Conservation (phyloP, 805 yeast species). For the Yarrowia divulgata region DNA sequence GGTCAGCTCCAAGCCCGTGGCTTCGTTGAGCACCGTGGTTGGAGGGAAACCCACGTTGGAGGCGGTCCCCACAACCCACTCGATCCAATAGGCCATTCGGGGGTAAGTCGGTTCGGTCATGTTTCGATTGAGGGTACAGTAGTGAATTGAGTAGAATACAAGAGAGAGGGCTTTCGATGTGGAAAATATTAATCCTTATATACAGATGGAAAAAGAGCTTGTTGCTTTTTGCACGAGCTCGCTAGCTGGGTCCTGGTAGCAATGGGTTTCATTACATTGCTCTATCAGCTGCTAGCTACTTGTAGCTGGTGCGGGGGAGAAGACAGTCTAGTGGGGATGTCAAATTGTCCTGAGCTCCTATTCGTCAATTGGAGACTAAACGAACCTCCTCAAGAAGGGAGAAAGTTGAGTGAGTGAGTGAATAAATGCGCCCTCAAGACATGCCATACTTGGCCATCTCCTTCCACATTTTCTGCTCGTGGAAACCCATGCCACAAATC, state of each 20-base stretch:
- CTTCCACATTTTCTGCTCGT: constrained; percentile 38
- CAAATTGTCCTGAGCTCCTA: neutral
- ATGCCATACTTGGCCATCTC: constrained; percentile 32
- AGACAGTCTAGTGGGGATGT: constrained; percentile 9
- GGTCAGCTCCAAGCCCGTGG: constrained; percentile 19
- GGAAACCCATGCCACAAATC: constrained; percentile 30
- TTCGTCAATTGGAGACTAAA: constrained; percentile 7
- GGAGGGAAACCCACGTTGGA: constrained; percentile 11
- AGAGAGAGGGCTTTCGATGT: neutral
- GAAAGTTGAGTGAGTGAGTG: too few species aligned
- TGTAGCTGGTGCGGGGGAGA: constrained; percentile 17
- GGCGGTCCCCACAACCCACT: constrained; percentile 30
- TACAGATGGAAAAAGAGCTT: neutral
- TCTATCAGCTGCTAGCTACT: neutral
- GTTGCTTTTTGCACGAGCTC: constrained; percentile 16
- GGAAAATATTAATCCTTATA: constrained; percentile 9
- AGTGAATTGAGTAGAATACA: neutral
- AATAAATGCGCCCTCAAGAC: constrained; percentile 6
- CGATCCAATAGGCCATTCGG: constrained; percentile 33
- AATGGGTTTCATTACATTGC: constrained; percentile 2
- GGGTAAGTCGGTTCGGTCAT: constrained; percentile 33
- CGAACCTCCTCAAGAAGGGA: neutral
- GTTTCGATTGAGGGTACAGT: too few species aligned
- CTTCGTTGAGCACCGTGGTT: constrained; percentile 34
- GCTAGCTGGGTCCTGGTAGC: neutral